These are phyloP conservation scores for Salix arbutifolia DNA, from an alignment of 345 rosid species.

Conservation along the genomic window DNA sequence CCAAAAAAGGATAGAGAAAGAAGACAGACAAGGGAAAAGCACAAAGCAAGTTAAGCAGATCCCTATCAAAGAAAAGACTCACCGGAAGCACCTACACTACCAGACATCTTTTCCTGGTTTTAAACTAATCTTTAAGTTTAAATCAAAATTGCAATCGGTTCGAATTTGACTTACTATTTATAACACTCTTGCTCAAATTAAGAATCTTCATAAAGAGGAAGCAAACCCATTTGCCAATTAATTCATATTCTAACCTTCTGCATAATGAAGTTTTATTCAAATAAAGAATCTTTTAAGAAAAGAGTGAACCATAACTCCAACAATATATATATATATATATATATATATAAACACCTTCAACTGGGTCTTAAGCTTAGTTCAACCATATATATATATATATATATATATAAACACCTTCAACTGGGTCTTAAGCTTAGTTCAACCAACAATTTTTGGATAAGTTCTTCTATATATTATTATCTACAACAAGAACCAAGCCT, in stretches of 20 bases:
- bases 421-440: neutral
- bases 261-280: slow-evolving; percentile 6
- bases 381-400: neutral
- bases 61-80: slow-evolving; percentile 44
- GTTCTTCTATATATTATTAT: neutral
- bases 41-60: slow-evolving; percentile 53
- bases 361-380: neutral
- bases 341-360: slow-evolving; percentile 1
- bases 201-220: slow-evolving; percentile 7
- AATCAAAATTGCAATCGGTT: slow-evolving; percentile 20
- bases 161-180: slow-evolving; percentile 11
- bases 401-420: slow-evolving; percentile 1
- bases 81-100: slow-evolving; percentile 48
- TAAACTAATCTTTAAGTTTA: slow-evolving; percentile 13
- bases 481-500: neutral
- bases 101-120: slow-evolving; percentile 44
- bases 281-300: slow-evolving; percentile 18
- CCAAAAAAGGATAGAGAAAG: slow-evolving; percentile 33
- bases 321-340: neutral
- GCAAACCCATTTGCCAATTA: neutral
- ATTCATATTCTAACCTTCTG: neutral
- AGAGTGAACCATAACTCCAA: slow-evolving; percentile 3
- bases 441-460: neutral
- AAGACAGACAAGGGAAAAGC: slow-evolving; percentile 25
- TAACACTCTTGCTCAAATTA: neutral